Percentiles rank a stretch among this genome's conserved stretches.
These are phyloP conservation scores for Boletus huronensis DNA, from an alignment of 768 basidiomycete species.

Conservation along the genomic window DNA sequence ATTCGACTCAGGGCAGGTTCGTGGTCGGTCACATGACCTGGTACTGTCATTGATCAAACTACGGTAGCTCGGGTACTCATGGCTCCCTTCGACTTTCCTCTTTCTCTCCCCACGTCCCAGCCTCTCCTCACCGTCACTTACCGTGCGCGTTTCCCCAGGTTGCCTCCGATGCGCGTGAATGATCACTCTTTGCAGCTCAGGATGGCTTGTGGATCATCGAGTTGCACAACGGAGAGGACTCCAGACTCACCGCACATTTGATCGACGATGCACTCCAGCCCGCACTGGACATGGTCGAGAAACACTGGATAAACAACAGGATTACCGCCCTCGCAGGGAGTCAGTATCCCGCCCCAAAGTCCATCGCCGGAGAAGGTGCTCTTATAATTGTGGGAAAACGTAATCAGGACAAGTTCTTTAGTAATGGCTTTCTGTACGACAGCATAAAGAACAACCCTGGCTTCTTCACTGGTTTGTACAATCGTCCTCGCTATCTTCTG, in stretches of 20 bases:
- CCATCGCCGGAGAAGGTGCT: conserved; percentile 52
- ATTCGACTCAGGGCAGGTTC: conserved; percentile 27
- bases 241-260: conserved; percentile 57
- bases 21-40: conserved; percentile 15
- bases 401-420: conserved; percentile 85
- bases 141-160: conserved; percentile 39
- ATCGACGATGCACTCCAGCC: conserved; percentile 61
- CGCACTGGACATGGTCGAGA: conserved; percentile 69
- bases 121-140: conserved; percentile 67
- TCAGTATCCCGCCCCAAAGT: conserved; percentile 31
- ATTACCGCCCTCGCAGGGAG: conserved; percentile 43
- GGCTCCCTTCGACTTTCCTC: conserved; percentile 27
- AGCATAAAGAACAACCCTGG: conserved; percentile 48
- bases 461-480: conserved; percentile 62
- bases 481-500: not conserved
- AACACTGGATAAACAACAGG: conserved; percentile 61
- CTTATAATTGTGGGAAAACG: conserved; percentile 73
- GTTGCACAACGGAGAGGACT: conserved; percentile 75
- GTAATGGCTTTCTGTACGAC: conserved; percentile 73
- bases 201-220: conserved; percentile 72
- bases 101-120: conserved; percentile 45
- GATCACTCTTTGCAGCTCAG: conserved; percentile 32
- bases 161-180: not conserved
- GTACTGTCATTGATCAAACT: not conserved
- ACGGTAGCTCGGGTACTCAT: not conserved